These are phyloP conservation scores for Monosporascus sp. DNA, from an alignment of 2,329 filamentous ascomycete species.

Conservation along the genomic window DNA sequence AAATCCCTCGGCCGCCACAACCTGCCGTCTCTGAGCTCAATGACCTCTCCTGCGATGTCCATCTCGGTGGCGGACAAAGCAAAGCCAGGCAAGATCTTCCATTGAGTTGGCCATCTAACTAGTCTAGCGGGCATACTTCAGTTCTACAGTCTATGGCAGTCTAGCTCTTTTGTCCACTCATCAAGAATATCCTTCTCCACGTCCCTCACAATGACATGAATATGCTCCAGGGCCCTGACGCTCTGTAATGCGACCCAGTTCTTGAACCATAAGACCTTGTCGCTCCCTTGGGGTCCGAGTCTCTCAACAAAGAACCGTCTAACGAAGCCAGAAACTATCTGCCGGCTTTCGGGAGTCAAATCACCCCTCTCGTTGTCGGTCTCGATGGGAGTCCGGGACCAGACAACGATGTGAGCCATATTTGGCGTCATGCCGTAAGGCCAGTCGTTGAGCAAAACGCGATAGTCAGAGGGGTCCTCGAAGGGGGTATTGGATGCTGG, in stretches of 20 bases:
- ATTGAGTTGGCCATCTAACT: background rate
- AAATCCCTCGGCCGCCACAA: background rate
- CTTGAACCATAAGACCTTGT: conserved; percentile 77
- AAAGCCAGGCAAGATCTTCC: background rate
- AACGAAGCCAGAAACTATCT: conserved; percentile 64
- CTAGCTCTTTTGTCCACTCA: conserved; percentile 46
- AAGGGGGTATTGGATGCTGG: conserved; percentile 47
- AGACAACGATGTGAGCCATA: conserved; percentile 81
- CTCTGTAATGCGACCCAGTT: conserved; percentile 89
- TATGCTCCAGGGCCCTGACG: conserved; percentile 80
- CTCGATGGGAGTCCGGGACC: conserved; percentile 78
- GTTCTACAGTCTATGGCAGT: conserved; percentile 27
- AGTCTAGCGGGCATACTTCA: conserved; percentile 4
- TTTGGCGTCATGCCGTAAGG: conserved; percentile 69
- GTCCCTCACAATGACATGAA: conserved; percentile 67
- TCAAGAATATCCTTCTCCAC: conserved; percentile 46
- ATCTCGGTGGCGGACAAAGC: too few relatives aligned
- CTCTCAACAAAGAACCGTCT: conserved; percentile 59
- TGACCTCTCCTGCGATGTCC: too few relatives aligned
- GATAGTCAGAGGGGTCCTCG: conserved; percentile 50
- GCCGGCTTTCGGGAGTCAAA: conserved; percentile 61
- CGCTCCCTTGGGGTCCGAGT: conserved; percentile 43
- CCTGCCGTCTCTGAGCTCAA: too few relatives aligned
- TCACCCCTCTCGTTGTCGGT: conserved; percentile 67
- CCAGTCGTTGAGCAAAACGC: conserved; percentile 86